Evolutionary conservation across 1,139 yeast species (phyloP).

Genomic region (Yamadazyma friedrichii): DNA sequence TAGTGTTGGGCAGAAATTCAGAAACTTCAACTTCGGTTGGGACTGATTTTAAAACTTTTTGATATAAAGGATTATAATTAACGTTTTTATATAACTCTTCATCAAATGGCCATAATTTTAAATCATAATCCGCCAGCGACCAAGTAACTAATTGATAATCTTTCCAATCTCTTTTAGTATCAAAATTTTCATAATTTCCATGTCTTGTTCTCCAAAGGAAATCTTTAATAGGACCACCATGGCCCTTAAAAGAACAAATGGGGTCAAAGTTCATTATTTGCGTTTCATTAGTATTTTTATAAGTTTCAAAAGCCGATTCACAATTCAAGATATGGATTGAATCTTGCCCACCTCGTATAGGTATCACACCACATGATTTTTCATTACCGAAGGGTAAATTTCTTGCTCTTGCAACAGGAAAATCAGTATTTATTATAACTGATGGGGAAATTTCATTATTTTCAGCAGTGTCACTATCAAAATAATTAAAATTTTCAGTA

Average conservation of each 20-base stretch:
- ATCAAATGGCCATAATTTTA: constrained; percentile 77
- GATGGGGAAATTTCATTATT: constrained; percentile 37
- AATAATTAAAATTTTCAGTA: constrained; percentile 22
- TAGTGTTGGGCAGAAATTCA: not conserved
- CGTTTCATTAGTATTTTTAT: constrained; percentile 25
- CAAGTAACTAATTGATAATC: constrained; percentile 91
- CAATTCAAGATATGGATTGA: constrained; percentile 66
- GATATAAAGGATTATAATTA: constrained; percentile 48
- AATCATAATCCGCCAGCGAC: constrained; percentile 79
- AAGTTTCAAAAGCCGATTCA: constrained; percentile 44
- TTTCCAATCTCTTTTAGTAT: constrained; percentile 56
- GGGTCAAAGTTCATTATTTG: constrained; percentile 39
- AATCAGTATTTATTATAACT: constrained; percentile 65
- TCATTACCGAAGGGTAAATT: constrained; percentile 88
- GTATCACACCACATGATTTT: constrained; percentile 78
- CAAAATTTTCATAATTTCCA: constrained; percentile 32
- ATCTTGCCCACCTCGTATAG: constrained; percentile 82
- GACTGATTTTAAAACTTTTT: constrained; percentile 24
- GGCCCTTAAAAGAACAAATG: constrained; percentile 70
- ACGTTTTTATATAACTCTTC: constrained; percentile 60
- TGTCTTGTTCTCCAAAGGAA: constrained; percentile 79
- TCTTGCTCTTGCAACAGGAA: constrained; percentile 87
- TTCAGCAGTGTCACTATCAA: constrained; percentile 16
- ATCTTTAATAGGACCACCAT: constrained; percentile 79
- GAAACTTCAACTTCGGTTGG: constrained; percentile 11